Conservation (phyloP, 805 yeast species). For the Ogataea methylovora region DNA sequence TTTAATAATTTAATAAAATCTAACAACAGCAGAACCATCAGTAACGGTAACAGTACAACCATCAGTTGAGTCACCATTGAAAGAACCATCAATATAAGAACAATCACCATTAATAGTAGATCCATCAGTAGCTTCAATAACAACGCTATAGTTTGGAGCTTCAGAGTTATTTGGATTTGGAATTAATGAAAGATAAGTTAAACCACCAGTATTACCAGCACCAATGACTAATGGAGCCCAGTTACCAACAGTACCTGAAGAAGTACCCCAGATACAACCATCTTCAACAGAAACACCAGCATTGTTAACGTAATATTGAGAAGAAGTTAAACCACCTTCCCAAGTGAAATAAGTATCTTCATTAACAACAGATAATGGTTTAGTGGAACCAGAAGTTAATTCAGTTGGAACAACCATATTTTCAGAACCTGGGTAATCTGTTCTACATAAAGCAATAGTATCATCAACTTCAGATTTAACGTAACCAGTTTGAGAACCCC, state of each 20-base stretch:
- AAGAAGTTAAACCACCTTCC: constrained; percentile 77
- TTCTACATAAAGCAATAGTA: constrained; percentile 87
- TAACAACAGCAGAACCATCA: constrained; percentile 26
- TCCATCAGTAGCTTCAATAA: constrained; percentile 31
- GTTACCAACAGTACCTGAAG: constrained; percentile 82
- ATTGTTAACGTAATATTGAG: constrained; percentile 95
- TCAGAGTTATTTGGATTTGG: constrained; percentile 87
- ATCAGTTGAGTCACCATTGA: constrained; percentile 53
- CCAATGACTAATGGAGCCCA: constrained; percentile 98
- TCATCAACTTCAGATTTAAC: constrained; percentile 58
- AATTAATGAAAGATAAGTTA: constrained; percentile 80
- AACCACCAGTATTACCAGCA: constrained; percentile 71
- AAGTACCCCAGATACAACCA: constrained; percentile 91
- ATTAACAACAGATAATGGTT: constrained; percentile 75
- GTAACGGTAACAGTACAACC: constrained; percentile 67
- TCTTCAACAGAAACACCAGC: constrained; percentile 88
- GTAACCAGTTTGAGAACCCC: constrained; percentile 70
- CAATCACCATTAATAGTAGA: constrained; percentile 32
- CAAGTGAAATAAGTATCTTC: constrained; percentile 71
- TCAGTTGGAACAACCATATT: constrained; percentile 95
- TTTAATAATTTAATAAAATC: constrained; percentile 20
- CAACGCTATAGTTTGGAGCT: constrained; percentile 50
- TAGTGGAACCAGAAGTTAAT: constrained; percentile 56
- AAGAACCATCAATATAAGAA: constrained; percentile 33
- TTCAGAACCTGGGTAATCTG: constrained; percentile 99